Base-by-base conservation (phyloP, 129 eudicot genomes). In the Arctium minus region DNA sequence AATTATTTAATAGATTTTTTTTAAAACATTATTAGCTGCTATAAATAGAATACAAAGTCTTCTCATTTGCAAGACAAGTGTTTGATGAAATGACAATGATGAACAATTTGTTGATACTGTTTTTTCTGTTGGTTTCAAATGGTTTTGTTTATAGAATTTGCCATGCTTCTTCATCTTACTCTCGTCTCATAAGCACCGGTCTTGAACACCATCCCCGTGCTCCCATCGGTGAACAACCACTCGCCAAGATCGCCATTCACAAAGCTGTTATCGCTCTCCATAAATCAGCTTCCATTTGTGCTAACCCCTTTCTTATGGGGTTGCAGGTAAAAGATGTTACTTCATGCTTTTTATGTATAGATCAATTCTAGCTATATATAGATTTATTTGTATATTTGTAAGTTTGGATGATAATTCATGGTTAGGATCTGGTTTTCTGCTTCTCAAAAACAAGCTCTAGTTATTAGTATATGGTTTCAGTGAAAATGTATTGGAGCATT, bases 201-300 rank as follows among this genome's bases (percentile, higher is more conserved):
- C 2, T 73, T 35, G 74, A 81, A 5, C 74, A 39, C 39, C 64
- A 39, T 75, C 29, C 30, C 1, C 80, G 50, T 75, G 78, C 72
- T 79, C 76, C 73, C 22, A 60, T 78, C 2, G 86, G 80, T 71
- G 86, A 74, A 76, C 89, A 88, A 50, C 89, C 91, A 12, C 83
- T 88, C 31, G 77, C 92, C 22, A 84, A 86, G 77, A 89, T 89
- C 44, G 84, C 87, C 53, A 85, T 88, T 64, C 89, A 86, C 78
- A 72, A 86, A 71, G 83, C 84, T 32, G 62, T 79, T 36, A 27
- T 80, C 73, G 89, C 86, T 44, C 81, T 82, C 17, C 87, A 83
- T 79, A 81, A 86, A 31, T 76, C 88, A 18, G 89, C 89, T 71
- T 76, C 48, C 74, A 62, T 88, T 76, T 78, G 76, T 42, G 87